Evolutionary conservation across 306 rosid species (phyloP), one percentile per base, ranked within the genome.

Genomic region (Medicago lupulina): DNA sequence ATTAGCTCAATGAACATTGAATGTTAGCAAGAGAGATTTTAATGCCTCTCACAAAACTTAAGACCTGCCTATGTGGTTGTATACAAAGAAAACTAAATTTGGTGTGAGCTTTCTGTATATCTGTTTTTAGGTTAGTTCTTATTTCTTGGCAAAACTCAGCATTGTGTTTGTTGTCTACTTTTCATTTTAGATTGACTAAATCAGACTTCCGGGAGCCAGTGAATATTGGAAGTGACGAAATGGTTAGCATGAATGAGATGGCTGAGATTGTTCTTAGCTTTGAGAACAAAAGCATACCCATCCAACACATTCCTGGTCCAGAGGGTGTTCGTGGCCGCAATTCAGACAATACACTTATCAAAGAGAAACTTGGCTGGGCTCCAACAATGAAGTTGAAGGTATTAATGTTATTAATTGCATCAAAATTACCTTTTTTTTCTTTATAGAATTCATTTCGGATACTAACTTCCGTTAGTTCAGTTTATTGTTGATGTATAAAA

Each of bases 161-260:
- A 12, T 36, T 14, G 19, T 17, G 46, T 15, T 67, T 11, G 6
- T 53, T 66, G 19, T 55, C 44, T 25, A 17, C 53, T 25, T 36
- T 49, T 60, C 25, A 63, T 79, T 70, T 75, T 51, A 95, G 99
- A 76, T 89, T 95, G 96, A 95, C 99, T 0, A 95, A 95, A 77
- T 95, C 99, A 3, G 99, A 95, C 80, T 95, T 95, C 83, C 87
- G 92, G 1, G 99, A 95, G 84, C 97, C 99, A 7, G 97, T 95
- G 74, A 95, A 95, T 74, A 92, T 92, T 79, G 99, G 99, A 84
- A 95, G 99, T 36, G 97, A 95, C 46, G 99, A 95, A 87, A 95
- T 95, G 99, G 99, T 95, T 6, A 92, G 99, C 96, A 95, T 95
- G 99, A 92, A 95, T 79, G 99, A 92, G 73, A 95, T 95, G 99